phyloP scores from a whole-genome alignment of 2,329 filamentous ascomycete genomes.

The Clonostachys rhizophaga region DNA sequence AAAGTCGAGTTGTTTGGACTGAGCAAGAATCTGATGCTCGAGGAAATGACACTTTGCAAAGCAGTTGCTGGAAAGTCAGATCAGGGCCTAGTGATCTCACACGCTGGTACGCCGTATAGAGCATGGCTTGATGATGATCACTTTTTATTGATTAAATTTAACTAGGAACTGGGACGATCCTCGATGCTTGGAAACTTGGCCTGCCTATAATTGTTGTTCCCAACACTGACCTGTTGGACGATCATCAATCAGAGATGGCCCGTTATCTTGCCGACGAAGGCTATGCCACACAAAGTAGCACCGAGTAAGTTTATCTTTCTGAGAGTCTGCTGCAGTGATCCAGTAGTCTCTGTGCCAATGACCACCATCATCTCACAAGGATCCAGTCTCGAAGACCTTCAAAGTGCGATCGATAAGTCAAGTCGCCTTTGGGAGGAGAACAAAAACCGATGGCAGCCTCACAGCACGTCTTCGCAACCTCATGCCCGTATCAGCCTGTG shows the following conservation, averaged over 20 bases:
- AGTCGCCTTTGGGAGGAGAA: constrained; percentile 27
- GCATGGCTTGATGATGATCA: background rate
- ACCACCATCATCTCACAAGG: background rate
- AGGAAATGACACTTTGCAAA: constrained; percentile 51
- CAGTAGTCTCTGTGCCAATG: background rate
- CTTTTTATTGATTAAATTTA: too few relatives aligned
- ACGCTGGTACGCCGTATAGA: constrained; percentile 63
- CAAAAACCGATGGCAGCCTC: constrained; percentile 24
- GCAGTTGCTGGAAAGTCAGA: constrained; percentile 34
- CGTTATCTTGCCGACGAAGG: constrained; percentile 67
- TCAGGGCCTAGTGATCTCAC: constrained; percentile 77
- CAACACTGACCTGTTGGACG: constrained; percentile 76
- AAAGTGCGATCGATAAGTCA: constrained; percentile 28
- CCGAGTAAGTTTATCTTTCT: constrained; percentile 49
- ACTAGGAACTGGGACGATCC: constrained; percentile 80
- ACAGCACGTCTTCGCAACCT: constrained; percentile 10
- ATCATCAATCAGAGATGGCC: constrained; percentile 89
- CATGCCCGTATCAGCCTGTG: constrained; percentile 20
- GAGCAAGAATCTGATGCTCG: constrained; percentile 23
- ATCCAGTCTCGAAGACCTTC: constrained; percentile 21
- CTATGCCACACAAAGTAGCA: constrained; percentile 68
- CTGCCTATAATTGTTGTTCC: constrained; percentile 85
- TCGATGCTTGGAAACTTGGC: constrained; percentile 72
- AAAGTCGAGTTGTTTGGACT: constrained; percentile 21
- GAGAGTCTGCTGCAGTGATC: background rate